Evolutionary conservation across 2,329 filamentous ascomycete species (phyloP).

Genomic region (Colletotrichum sp.): DNA sequence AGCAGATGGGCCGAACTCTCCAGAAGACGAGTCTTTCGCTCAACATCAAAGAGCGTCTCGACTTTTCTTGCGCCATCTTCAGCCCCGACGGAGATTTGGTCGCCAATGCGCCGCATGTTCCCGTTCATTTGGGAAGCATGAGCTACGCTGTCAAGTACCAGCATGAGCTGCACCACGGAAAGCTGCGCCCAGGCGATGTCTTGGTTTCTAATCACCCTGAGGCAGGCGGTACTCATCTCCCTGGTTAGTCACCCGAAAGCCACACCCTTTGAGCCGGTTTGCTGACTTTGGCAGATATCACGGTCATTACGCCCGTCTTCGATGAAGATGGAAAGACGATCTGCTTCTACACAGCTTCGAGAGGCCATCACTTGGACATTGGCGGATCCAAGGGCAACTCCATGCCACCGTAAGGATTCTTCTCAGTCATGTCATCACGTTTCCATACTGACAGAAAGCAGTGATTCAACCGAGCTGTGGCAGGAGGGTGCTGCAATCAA

Average conservation of each 20-base stretch:
- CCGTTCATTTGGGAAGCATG: constrained; percentile 77
- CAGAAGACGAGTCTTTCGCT: constrained; percentile 81
- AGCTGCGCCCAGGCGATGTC: constrained; percentile 37
- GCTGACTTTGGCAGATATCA: constrained; percentile 27
- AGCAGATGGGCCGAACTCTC: constrained; percentile 80
- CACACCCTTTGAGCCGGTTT: neutral
- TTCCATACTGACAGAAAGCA: neutral
- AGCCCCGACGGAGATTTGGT: constrained; percentile 75
- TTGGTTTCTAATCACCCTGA: constrained; percentile 33
- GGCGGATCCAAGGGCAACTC: constrained; percentile 57
- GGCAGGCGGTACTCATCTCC: constrained; percentile 37
- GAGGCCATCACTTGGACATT: constrained; percentile 75
- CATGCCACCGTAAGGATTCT: constrained; percentile 67
- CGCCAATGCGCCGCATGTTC: constrained; percentile 77
- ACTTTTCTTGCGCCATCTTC: constrained; percentile 83
- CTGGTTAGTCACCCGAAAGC: constrained; percentile 18
- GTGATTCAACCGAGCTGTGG: constrained; percentile 65
- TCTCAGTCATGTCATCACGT: fast-evolving
- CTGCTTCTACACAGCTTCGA: constrained; percentile 61
- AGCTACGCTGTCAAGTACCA: constrained; percentile 74
- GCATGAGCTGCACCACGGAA: constrained; percentile 59
- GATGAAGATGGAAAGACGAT: constrained; percentile 42
- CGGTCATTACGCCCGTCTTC: constrained; percentile 39
- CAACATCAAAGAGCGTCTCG: constrained; percentile 80
- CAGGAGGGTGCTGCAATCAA: constrained; percentile 70